phyloP scores from a whole-genome alignment of 2,329 filamentous ascomycete genomes.

The Talaromyces sp. region DNA sequence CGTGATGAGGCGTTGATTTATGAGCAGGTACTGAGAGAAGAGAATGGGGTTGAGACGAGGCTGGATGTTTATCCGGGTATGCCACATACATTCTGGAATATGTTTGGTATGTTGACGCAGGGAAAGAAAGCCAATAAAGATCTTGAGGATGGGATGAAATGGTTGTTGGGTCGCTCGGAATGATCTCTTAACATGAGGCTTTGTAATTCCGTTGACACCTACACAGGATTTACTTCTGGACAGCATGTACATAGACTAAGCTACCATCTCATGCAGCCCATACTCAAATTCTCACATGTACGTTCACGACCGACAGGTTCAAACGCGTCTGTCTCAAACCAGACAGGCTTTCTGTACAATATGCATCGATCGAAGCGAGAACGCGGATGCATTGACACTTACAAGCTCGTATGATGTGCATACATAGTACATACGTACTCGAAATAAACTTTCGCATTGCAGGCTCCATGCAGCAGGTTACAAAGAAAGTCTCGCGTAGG shows the following conservation, averaged over 20 bases:
- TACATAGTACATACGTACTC: neutral
- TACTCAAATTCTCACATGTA: neutral
- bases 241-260: neutral
- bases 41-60: constrained; percentile 28
- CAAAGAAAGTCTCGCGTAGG: neutral
- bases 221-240: neutral
- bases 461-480: neutral
- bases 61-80: constrained; percentile 32
- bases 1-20: constrained; percentile 28
- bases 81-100: constrained; percentile 31
- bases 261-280: neutral
- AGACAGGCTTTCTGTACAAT: neutral
- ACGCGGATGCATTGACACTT: neutral
- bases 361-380: neutral
- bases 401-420: neutral
- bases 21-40: constrained; percentile 23
- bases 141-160: constrained; percentile 9
- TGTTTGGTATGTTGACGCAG: constrained; percentile 12
- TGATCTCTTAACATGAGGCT: neutral
- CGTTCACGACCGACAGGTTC: neutral
- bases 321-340: neutral
- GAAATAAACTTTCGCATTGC: neutral
- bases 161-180: constrained; percentile 1
- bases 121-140: constrained; percentile 9
- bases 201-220: neutral